Conservation (phyloP, 805 yeast species). For the Cephaloascus albidus region DNA sequence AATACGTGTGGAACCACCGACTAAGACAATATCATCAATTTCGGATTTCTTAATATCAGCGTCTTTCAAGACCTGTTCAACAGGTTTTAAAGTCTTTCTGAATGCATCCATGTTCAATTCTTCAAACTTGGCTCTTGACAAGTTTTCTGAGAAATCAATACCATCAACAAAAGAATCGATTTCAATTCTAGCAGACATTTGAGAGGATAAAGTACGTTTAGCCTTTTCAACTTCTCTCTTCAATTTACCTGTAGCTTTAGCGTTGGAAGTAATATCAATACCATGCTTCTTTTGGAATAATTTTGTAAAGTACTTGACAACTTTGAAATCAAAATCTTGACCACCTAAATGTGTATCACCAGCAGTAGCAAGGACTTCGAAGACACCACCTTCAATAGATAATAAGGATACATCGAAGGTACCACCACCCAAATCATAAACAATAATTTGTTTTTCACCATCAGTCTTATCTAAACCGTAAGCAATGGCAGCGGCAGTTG, state of each 20-base stretch:
- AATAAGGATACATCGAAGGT: conserved; percentile 88
- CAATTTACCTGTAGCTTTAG: conserved; percentile 83
- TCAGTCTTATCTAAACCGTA: conserved; percentile 48
- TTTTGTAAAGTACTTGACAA: conserved; percentile 79
- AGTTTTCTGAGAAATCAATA: conserved; percentile 88
- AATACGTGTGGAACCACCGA: conserved; percentile 99
- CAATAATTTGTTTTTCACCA: conserved; percentile 82
- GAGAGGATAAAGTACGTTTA: conserved; percentile 90
- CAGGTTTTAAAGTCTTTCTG: conserved; percentile 93
- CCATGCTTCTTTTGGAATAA: conserved; percentile 93
- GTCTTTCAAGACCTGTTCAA: conserved; percentile 91
- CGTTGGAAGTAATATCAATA: conserved; percentile 73
- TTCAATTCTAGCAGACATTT: conserved; percentile 92
- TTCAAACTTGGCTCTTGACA: conserved; percentile 97
- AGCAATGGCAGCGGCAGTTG: conserved; percentile 44
- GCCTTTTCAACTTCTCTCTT: conserved; percentile 99
- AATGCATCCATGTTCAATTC: conserved; percentile 89
- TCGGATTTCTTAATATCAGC: conserved; percentile 81
- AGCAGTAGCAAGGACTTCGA: conserved; percentile 87
- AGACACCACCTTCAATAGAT: conserved; percentile 85
- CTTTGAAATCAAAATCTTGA: conserved; percentile 89
- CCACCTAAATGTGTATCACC: conserved; percentile 98
- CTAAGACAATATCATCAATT: conserved; percentile 90
- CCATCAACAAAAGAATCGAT: conserved; percentile 94
- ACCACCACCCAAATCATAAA: conserved; percentile 96